Evolutionary conservation across 2,329 filamentous ascomycete genomes (phyloP).

Genomic region (Furcasterigmium furcatum): DNA sequence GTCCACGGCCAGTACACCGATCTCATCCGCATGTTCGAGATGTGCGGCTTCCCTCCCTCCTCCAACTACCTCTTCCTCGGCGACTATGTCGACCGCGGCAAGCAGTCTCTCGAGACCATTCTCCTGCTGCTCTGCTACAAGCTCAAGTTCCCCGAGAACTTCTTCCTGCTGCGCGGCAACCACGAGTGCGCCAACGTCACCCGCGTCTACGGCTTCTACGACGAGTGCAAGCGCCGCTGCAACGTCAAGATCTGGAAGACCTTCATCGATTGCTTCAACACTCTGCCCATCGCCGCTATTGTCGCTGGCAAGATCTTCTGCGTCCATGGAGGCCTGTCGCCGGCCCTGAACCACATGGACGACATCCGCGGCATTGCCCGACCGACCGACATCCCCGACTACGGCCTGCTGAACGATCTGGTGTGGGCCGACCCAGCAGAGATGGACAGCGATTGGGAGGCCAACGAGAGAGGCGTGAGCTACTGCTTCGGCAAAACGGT

Average conservation of each 20-base stretch:
- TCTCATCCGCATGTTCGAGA: conserved; percentile 94
- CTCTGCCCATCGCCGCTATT: conserved; percentile 90
- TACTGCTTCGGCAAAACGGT: conserved; percentile 99
- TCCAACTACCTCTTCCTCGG: conserved; percentile 93
- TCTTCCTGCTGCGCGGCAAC: conserved; percentile 91
- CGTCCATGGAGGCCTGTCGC: conserved; percentile 91
- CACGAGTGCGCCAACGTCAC: conserved; percentile 97
- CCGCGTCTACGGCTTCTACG: conserved; percentile 94
- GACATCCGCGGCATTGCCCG: conserved; percentile 95
- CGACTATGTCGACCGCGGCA: conserved; percentile 94
- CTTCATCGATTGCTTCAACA: conserved; percentile 96
- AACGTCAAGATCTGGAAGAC: conserved; percentile 99
- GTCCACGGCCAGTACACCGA: conserved; percentile 97
- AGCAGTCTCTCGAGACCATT: conserved; percentile 94
- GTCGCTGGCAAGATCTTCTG: conserved; percentile 98
- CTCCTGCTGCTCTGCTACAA: conserved; percentile 93
- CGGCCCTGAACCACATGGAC: conserved; percentile 93
- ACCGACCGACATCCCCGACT: conserved; percentile 95
- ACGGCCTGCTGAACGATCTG: conserved; percentile 90
- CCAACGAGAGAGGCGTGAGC: conserved; percentile 93
- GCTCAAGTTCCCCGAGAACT: conserved; percentile 95
- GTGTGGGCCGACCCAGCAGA: conserved; percentile 98
- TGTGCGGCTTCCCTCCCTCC: conserved; percentile 92
- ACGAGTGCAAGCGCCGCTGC: conserved; percentile 93
- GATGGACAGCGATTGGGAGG: conserved; percentile 97